Evolutionary conservation across 2,329 filamentous ascomycete genomes (phyloP).

Genomic region (Bipolaris oryzae): DNA sequence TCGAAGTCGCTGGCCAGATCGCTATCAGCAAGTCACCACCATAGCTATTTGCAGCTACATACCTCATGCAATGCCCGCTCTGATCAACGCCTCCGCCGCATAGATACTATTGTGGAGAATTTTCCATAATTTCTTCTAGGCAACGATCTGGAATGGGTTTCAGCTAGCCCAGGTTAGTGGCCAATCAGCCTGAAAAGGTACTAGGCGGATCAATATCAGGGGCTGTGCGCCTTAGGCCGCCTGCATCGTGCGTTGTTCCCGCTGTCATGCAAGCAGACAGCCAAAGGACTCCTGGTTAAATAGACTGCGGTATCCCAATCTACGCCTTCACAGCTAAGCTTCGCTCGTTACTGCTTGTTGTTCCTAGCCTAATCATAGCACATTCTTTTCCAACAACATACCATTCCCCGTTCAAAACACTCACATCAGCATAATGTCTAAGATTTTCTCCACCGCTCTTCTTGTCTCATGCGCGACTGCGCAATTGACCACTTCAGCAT

Average conservation of each 20-base stretch:
- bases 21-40: background rate
- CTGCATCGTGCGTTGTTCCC: constrained; percentile 10
- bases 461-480: constrained; percentile 32
- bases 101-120: constrained; percentile 1
- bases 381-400: background rate
- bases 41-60: background rate
- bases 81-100: background rate
- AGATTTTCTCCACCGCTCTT: constrained; percentile 26
- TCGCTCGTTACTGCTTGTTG: constrained; percentile 10
- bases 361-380: background rate
- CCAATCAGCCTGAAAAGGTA: constrained; percentile 4
- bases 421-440: constrained; percentile 27
- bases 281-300: constrained; percentile 7
- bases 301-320: constrained; percentile 6
- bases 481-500: constrained; percentile 37
- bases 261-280: constrained; percentile 6
- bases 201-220: background rate
- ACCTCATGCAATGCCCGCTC: background rate
- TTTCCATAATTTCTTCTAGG: constrained; percentile 6
- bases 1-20: background rate
- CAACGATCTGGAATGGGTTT: constrained; percentile 1
- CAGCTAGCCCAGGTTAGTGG: constrained; percentile 4
- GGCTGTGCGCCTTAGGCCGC: constrained; percentile 11
- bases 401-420: background rate
- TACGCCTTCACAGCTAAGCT: background rate